Evolutionary conservation across 768 basidiomycete genomes (phyloP), one percentile per base, ranked within the genome.

Genomic region (Imleria badia): DNA sequence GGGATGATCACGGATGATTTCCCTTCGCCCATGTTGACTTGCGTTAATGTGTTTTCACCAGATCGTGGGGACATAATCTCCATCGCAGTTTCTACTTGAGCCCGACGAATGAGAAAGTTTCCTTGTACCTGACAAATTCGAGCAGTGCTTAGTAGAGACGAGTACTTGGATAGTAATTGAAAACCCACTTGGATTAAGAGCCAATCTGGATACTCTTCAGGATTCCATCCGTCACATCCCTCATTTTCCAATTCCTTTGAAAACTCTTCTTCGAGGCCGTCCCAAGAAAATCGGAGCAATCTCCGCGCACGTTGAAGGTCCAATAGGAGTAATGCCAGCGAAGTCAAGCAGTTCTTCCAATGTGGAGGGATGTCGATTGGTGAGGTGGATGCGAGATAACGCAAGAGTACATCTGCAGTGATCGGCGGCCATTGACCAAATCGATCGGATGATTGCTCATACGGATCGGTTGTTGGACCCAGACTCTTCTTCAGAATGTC

Each of bases 1-100:
- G 26, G 26, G 26, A 26, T 26, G 26, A 26, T 26, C 26, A 26
- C 26, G 26, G 26, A 26, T 26, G 26, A 26, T 26, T 26, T 26
- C 26, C 26, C 26, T 26, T 26, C 26, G 6, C 26, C 26, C 26
- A 26, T 26, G 26, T 26, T 26, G 26, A 26, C 26, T 6, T 82
- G 81, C 6, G 76, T 59, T 4, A 72, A 59, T 0, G 74, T 73
- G 48, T 75, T 82, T 30, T 54, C 14, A 3, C 51, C 43, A 0
- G 62, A 69, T 3, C 47, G 48, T 0, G 81, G 79, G 1, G 60
- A 45, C 11, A 78, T 76, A 79, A 81, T 80, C 47, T 78, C 72
- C 15, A 61, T 52, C 2, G 78, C 76, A 8, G 77, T 60, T 1
- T 58, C 35, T 7, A 65, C 60, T 52, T 26, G 26, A 6, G 26